Evolutionary conservation across 345 rosid genomes (phyloP), one percentile per base, ranked within the genome.

Genomic region (Arabis hirsuta): DNA sequence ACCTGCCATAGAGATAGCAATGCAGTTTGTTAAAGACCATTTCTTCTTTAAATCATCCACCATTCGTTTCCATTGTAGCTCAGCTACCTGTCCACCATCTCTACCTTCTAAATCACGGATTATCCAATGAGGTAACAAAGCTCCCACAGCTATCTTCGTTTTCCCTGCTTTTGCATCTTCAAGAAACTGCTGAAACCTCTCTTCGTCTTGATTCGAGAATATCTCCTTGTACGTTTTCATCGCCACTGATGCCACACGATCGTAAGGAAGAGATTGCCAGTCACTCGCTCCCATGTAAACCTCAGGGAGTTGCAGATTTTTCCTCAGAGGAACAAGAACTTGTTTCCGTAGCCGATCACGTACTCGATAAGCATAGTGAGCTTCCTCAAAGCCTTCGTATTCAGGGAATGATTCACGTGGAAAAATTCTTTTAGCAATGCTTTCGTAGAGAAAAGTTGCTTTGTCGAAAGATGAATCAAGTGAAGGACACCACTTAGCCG

Each of bases 401-500:
- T 87, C 93, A 0, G 83, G 82, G 27, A 69, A 80, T 0, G 64
- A 66, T 4, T 82, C 87, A 1, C 64, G 77, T 0, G 85, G 80
- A 44, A 88, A 88, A 0, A 90, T 42, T 50, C 54, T 87, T 13
- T 77, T 82, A 0, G 85, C 89, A 12, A 90, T 83, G 70, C 87
- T 79, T 72, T 86, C 93, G 54, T 91, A 84, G 2, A 88, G 62
- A 72, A 87, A 65, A 0, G 82, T 78, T 1, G 81, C 71, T 22
- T 39, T 50, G 76, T 88, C 90, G 16, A 84, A 88, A 0, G 91
- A 81, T 1, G 88, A 85, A 20, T 85, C 88, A 1, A 85, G 61
- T 0, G 89, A 90, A 0, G 90, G 90, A 24, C 94, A 88, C 90
- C 96, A 90, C 27, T 88, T 88, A 0, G 92, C 90, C 0, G 92